Base-by-base conservation (phyloP, 2,329 filamentous ascomycete genomes). In the Calonectria montana region DNA sequence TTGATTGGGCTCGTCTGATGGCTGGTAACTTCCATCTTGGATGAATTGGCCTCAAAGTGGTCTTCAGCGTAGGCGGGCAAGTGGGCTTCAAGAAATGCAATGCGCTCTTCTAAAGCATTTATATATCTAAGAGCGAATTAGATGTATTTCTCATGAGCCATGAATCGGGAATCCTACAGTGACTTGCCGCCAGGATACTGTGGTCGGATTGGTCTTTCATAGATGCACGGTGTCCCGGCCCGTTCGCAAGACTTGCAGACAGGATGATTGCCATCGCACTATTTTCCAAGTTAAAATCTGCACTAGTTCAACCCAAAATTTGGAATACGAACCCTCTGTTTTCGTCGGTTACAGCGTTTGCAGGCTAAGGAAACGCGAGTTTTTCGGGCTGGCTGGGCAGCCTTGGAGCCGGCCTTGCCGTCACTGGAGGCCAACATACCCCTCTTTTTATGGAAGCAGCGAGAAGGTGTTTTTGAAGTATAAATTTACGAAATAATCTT, bases 181-280 rank as follows among this genome's bases (percentile, higher is more conserved):
- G 78, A 76, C 47, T 80, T 80, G 3, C 77, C 78, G 0, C 79
- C 78, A 1, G 79, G 79, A 31, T 80, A 80, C 31, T 77, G 78
- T 6, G 79, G 78, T 2, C 79, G 73, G 1, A 80, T 50, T 2
- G 76, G 65, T 1, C 74, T 71, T 71, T 80, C 77, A 31, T 80
- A 80, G 27, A 79, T 39, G 35, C 79, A 80, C 0, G 67, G 27
- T 0, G 71, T 68, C 16, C 68, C 72, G 2, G 76, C 77, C 41
- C 74, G 76, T 21, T 75, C 66, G 65, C 79, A 80, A 2, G 76
- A 77, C 35, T 65, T 78, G 47, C 79, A 80, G 3, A 72, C 72
- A 0, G 79, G 78, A 55, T 79, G 75, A 2, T 35, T 72, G 35
- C 79, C 79, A 31, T 80, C 78, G 8, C 53, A 59, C 53, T 59